Evolutionary conservation across 805 yeast genomes (phyloP).

Genomic region (Nakazawaea anatomiae): DNA sequence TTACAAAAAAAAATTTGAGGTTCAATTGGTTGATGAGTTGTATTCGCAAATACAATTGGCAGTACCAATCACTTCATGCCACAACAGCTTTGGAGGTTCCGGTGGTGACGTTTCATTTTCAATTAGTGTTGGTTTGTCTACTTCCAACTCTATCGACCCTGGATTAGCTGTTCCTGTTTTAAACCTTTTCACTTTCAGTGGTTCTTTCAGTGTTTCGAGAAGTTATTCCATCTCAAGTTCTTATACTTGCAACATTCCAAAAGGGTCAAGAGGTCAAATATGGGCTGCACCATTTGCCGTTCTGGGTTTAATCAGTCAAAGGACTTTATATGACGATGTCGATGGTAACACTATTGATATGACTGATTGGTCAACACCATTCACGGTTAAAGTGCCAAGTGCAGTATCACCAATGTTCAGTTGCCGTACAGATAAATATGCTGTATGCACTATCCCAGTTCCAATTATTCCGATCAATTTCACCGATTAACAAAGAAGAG

Average conservation of each 20-base stretch:
- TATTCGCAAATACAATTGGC: background rate
- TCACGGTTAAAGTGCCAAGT: constrained; percentile 1
- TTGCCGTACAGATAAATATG: constrained; percentile 7
- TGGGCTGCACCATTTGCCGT: constrained; percentile 10
- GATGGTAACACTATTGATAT: background rate
- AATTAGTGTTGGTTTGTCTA: background rate
- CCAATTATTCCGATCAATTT: background rate
- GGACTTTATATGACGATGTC: background rate
- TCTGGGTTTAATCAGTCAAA: constrained; percentile 2
- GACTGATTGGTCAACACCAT: constrained; percentile 1
- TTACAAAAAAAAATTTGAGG: constrained; percentile 1
- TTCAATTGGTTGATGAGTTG: constrained; percentile 1
- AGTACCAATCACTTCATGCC: constrained; percentile 9
- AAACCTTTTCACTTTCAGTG: background rate
- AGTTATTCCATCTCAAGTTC: background rate
- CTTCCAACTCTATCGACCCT: background rate
- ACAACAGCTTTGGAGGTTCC: constrained; percentile 4
- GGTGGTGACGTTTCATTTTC: constrained; percentile 6
- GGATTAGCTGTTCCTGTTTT: constrained; percentile 1
- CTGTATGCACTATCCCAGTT: constrained; percentile 5
- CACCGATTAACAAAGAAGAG: background rate
- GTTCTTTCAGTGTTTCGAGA: background rate
- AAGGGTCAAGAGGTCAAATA: constrained; percentile 11
- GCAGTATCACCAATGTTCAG: constrained; percentile 8
- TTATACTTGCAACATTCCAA: constrained; percentile 4